Base-by-base conservation (phyloP, 164 flowering plant genomes). In the Aristolochia fimbriata region DNA sequence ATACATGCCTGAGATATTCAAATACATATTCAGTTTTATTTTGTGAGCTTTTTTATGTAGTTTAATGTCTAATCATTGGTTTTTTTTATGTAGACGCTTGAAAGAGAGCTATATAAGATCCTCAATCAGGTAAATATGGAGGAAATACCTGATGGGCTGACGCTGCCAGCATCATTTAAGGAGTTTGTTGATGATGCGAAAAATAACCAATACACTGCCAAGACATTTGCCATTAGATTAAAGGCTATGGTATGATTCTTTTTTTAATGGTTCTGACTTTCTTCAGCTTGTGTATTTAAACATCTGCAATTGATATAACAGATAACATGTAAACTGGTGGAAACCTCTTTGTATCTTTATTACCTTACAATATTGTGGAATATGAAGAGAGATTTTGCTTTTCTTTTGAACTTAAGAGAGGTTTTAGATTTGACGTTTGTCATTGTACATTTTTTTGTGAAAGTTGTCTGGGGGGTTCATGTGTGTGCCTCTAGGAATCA, bases 181-280 rank as follows among this genome's bases (percentile, higher is more conserved):
- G 84, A 80, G 61, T 85, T 88, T 68, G 85, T 88, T 75, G 75
- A 83, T 62, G 96, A 86, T 62, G 80, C 88, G 88, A 83, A 81
- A 77, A 82, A 51, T 70, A 77, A 74, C 54, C 91, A 82, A 20
- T 85, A 88, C 73, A 93, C 81, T 76, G 85, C 90, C 65, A 86
- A 71, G 78, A 83, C 82, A 14, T 86, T 88, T 80, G 97, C 88
- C 49, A 48, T 81, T 66, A 73, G 73, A 72, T 70, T 91, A 67
- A 82, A 73, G 64, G 96, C 85, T 58, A 91, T 85, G 93, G 97
- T 91, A 83, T 56, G 84, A 68, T 59, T 21, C 16, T 23, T 52
- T 41, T 61, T 15, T 14, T 22, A 14, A 15, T 58, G 12, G 24
- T 17, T 57, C 16, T 55, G 16, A 23, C 19, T 17, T 49, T 17